Evolutionary conservation across 2,329 filamentous ascomycete species (phyloP).

Genomic region (Pseudopithomyces maydicus): DNA sequence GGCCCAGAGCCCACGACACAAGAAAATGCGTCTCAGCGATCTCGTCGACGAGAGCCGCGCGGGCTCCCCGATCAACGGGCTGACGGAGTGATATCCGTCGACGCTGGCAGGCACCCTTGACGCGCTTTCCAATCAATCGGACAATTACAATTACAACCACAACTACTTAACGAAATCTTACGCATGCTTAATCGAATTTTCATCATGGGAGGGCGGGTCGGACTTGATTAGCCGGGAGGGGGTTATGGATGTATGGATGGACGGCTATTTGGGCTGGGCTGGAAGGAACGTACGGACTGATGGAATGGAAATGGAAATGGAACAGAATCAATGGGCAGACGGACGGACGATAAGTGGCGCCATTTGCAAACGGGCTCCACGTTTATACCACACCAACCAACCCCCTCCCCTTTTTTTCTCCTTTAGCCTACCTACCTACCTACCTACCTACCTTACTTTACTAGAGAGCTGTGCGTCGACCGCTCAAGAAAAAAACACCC

Average conservation of each 20-base stretch:
- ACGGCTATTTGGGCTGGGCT: too few relatives aligned
- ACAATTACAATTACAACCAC: too few relatives aligned
- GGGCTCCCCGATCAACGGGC: slow-evolving; percentile 38
- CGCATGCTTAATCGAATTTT: slow-evolving; percentile 13
- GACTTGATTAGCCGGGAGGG: slow-evolving; percentile 4
- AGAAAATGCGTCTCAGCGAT: slow-evolving; percentile 63
- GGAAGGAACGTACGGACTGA: background rate
- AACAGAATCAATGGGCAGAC: too few relatives aligned
- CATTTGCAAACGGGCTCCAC: too few relatives aligned
- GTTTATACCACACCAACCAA: too few relatives aligned
- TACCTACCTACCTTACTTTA: too few relatives aligned
- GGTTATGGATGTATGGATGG: slow-evolving; percentile 1
- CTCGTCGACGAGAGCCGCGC: slow-evolving; percentile 53
- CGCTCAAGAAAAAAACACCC: too few relatives aligned
- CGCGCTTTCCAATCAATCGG: too few relatives aligned
- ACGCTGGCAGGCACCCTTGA: too few relatives aligned
- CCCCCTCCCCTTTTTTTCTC: background rate
- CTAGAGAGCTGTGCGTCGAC: background rate
- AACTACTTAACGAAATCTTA: slow-evolving; percentile 26
- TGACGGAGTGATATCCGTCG: slow-evolving; percentile 30
- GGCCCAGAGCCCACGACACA: slow-evolving; percentile 55
- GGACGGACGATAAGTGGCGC: too few relatives aligned
- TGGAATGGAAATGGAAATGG: too few relatives aligned
- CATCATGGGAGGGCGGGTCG: slow-evolving; percentile 12
- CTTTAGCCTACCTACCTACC: too few relatives aligned